These are phyloP conservation scores for Trebouxiophyceae sp. DNA, from an alignment of 163 green algal genomes.

Conservation along the genomic window DNA sequence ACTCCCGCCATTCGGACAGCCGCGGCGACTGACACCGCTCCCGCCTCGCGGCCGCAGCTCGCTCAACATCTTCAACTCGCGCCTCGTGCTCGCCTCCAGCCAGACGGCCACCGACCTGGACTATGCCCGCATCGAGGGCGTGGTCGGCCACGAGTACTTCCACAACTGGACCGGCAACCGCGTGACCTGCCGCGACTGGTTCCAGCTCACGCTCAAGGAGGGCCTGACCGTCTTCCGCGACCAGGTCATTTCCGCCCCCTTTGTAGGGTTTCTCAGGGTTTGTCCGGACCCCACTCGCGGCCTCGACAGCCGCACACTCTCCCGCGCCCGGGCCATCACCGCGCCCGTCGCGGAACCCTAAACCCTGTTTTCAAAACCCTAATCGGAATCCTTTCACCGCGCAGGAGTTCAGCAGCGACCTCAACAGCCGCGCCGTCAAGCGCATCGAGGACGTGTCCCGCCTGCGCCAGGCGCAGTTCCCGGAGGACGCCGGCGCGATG, in stretches of 20 bases:
- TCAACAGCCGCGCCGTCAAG: constrained; percentile 90
- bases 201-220: constrained; percentile 99
- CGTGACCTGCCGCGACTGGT: constrained; percentile 96
- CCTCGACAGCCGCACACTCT: too few species aligned
- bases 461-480: constrained; percentile 72
- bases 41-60: too few species aligned
- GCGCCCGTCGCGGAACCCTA: too few species aligned
- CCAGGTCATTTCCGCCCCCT: too few species aligned
- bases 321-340: too few species aligned
- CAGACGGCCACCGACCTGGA: constrained; percentile 90
- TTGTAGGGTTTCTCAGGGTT: too few species aligned
- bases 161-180: constrained; percentile 85
- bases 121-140: constrained; percentile 83
- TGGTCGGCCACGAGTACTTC: constrained; percentile 63
- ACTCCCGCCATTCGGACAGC: too few species aligned
- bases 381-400: too few species aligned
- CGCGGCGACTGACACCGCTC: too few species aligned
- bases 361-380: too few species aligned
- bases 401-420: constrained; percentile 88
- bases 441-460: constrained; percentile 83
- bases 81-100: constrained; percentile 84
- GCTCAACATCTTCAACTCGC: constrained; percentile 96
- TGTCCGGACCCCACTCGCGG: too few species aligned
- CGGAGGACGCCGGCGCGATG: constrained; percentile 81
- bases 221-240: constrained; percentile 95